Percentiles rank a stretch among this genome's conserved stretches.
Conservation (phyloP, 2,329 filamentous ascomycete species). For the Botryotinia globosa region DNA sequence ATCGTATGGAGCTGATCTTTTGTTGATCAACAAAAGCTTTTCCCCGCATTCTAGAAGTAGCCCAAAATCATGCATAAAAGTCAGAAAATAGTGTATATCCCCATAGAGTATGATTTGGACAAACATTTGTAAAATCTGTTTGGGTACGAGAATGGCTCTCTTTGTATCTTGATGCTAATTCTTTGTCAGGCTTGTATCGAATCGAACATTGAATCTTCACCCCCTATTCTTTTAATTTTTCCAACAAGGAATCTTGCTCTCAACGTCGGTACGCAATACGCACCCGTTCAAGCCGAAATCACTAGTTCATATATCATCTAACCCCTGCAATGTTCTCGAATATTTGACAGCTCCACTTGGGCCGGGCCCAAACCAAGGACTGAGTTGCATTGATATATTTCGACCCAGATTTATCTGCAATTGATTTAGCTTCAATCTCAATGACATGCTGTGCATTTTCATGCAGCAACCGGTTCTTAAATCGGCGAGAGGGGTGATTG, state of each 20-base stretch:
- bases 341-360: slow-evolving; percentile 3
- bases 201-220: not conserved
- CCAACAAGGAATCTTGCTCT: not conserved
- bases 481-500: not conserved
- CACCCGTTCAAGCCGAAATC: slow-evolving; percentile 8
- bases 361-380: not conserved
- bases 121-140: not conserved
- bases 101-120: not conserved
- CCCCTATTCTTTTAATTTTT: slow-evolving; percentile 7
- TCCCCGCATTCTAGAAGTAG: not conserved
- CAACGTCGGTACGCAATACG: not conserved
- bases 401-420: not conserved
- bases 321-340: slow-evolving; percentile 8
- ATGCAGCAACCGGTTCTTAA: not conserved
- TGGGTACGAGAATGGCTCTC: not conserved
- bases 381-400: not conserved
- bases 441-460: not conserved
- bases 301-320: not conserved
- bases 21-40: not conserved
- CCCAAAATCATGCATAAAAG: not conserved
- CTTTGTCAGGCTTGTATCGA: not conserved
- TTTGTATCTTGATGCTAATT: not conserved
- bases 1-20: too few relatives aligned
- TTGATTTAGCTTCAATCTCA: not conserved
- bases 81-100: not conserved